Evolutionary conservation across 1,139 yeast species (phyloP).

Genomic region (Ogataea hybrid): DNA sequence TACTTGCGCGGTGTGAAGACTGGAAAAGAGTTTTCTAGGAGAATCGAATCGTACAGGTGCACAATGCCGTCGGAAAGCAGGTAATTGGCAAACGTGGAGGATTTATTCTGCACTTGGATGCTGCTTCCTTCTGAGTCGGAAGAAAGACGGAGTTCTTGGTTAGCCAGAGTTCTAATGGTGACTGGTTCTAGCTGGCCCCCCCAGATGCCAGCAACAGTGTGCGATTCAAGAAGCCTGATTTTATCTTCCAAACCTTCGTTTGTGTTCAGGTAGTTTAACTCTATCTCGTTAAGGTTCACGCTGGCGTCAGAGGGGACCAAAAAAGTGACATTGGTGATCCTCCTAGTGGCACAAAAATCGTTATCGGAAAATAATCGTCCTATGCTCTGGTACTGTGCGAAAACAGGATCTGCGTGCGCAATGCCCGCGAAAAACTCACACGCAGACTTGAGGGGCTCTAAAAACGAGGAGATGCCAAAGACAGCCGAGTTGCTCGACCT

Average conservation of each 20-base stretch:
- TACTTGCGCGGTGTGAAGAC: slow-evolving; percentile 69
- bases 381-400: slow-evolving; percentile 17
- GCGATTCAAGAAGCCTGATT: slow-evolving; percentile 34
- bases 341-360: slow-evolving; percentile 17
- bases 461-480: slow-evolving; percentile 62
- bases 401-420: slow-evolving; percentile 7
- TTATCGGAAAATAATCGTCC: slow-evolving; percentile 17
- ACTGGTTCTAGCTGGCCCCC: slow-evolving; percentile 38
- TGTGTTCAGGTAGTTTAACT: slow-evolving; percentile 43
- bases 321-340: slow-evolving; percentile 35
- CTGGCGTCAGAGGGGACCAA: slow-evolving; percentile 44
- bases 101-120: slow-evolving; percentile 30
- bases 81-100: slow-evolving; percentile 41
- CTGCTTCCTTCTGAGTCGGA: slow-evolving; percentile 34
- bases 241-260: slow-evolving; percentile 39
- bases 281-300: slow-evolving; percentile 44
- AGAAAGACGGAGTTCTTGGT: slow-evolving; percentile 27
- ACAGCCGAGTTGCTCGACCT: slow-evolving; percentile 69
- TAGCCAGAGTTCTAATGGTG: slow-evolving; percentile 26
- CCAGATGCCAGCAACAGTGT: slow-evolving; percentile 34
- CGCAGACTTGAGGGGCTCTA: slow-evolving; percentile 25
- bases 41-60: slow-evolving; percentile 49
- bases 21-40: slow-evolving; percentile 37
- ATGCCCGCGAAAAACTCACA: slow-evolving; percentile 17
- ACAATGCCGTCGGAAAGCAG: slow-evolving; percentile 59